Evolutionary conservation across 106 monocot genomes (phyloP).

Genomic region (Dendrobium catenatum): DNA sequence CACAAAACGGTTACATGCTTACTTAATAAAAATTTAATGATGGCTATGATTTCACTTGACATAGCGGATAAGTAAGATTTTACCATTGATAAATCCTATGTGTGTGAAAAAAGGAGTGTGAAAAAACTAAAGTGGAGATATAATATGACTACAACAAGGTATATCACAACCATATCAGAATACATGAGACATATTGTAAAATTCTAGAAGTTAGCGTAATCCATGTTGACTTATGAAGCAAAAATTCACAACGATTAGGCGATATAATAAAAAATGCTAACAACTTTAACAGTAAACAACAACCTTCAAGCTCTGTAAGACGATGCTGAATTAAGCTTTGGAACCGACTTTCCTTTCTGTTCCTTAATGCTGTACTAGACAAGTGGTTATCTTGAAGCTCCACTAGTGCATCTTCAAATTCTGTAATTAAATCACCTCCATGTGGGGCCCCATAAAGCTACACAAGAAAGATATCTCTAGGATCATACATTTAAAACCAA

Average conservation of each 20-base stretch:
- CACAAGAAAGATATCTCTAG: background rate
- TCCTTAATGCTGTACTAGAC: constrained; percentile 44
- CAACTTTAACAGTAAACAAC: background rate
- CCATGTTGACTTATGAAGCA: background rate
- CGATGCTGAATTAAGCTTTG: constrained; percentile 67
- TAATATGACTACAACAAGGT: background rate
- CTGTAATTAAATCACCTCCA: constrained; percentile 29
- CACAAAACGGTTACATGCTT: too few species aligned
- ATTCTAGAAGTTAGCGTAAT: background rate
- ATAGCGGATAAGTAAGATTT: background rate
- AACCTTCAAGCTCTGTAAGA: constrained; percentile 91
- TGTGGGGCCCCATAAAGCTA: constrained; percentile 21
- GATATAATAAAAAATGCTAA: background rate
- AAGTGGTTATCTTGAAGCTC: constrained; percentile 37
- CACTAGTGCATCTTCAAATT: constrained; percentile 71
- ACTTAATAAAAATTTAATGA: too few species aligned
- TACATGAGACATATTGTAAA: background rate
- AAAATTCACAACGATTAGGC: background rate
- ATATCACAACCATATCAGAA: background rate
- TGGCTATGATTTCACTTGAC: too few species aligned
- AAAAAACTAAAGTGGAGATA: background rate
- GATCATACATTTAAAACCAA: background rate
- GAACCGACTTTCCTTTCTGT: constrained; percentile 53
- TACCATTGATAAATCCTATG: background rate
- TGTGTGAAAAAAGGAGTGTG: background rate